Percentiles rank a stretch among this genome's conserved stretches.
Conservation (phyloP, 208 protist species). For the Angomonas ambiguus region DNA sequence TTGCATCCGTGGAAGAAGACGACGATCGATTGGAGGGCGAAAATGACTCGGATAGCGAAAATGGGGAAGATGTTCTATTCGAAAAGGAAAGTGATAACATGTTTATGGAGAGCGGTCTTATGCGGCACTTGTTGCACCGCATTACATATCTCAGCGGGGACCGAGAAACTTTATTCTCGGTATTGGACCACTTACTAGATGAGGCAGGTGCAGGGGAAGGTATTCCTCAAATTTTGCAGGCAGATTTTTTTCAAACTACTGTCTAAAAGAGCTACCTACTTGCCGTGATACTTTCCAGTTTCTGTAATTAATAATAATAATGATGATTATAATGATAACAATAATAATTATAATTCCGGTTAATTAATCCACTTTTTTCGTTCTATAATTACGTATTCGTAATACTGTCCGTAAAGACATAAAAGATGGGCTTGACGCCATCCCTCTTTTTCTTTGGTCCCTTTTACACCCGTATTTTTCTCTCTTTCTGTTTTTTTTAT, state of each 20-base stretch:
- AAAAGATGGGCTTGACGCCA: too few species aligned
- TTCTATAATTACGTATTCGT: too few species aligned
- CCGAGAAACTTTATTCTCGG: neutral
- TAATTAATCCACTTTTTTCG: neutral
- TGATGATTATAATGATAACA: neutral
- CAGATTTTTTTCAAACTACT: neutral
- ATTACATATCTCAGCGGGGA: slow-evolving; percentile 7
- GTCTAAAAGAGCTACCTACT: too few species aligned
- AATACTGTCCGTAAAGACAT: too few species aligned
- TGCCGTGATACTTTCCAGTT: too few species aligned
- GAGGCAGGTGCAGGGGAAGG: neutral
- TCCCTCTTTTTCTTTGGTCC: neutral
- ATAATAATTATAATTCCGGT: neutral
- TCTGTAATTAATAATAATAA: too few species aligned
- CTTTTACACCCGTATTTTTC: neutral
- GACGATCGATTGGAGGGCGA: slow-evolving; percentile 5
- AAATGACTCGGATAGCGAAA: slow-evolving; percentile 11
- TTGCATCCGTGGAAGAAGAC: neutral
- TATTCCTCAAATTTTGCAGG: neutral
- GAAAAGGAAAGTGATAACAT: slow-evolving; percentile 84
- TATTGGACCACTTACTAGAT: neutral
- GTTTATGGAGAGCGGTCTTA: slow-evolving; percentile 61
- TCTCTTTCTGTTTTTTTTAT: neutral
- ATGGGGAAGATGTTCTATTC: slow-evolving; percentile 73
- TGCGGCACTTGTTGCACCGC: slow-evolving; percentile 35